These are phyloP conservation scores for Phytophthora quininea DNA, from an alignment of 352 stramenopile species.

Conservation along the genomic window DNA sequence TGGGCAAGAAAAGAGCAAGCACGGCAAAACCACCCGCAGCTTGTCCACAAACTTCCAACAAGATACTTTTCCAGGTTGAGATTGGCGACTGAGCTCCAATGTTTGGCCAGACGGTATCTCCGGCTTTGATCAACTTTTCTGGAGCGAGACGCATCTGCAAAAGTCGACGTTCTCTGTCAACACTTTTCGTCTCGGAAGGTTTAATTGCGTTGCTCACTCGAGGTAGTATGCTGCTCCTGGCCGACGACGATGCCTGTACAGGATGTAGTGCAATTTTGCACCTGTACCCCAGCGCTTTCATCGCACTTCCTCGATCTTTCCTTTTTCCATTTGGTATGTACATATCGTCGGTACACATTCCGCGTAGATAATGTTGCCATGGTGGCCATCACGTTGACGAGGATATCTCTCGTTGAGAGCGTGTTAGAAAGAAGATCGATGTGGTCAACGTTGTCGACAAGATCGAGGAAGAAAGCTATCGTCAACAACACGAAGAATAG, in stretches of 20 bases:
- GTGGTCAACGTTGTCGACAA: constrained; percentile 4
- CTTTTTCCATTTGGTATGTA: constrained; percentile 1
- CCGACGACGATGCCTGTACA: background rate
- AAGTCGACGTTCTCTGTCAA: background rate
- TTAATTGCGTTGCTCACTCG: too few relatives aligned
- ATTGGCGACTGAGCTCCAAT: constrained; percentile 5
- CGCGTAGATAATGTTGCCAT: constrained; percentile 17
- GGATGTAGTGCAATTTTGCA: constrained; percentile 17
- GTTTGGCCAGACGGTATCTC: constrained; percentile 12
- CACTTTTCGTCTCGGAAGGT: too few relatives aligned
- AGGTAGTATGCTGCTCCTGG: background rate
- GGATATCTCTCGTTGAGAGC: constrained; percentile 23
- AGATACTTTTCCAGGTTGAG: background rate
- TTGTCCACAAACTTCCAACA: constrained; percentile 7
- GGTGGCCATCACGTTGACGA: constrained; percentile 17
- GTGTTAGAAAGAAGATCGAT: constrained; percentile 8
- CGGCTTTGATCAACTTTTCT: constrained; percentile 13
- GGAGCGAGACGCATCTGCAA: constrained; percentile 17
- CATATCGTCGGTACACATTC: constrained; percentile 16
- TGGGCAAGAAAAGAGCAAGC: constrained; percentile 10
- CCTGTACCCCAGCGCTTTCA: constrained; percentile 5
- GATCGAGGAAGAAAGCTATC: constrained; percentile 1
- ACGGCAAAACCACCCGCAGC: background rate
- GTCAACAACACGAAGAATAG: constrained; percentile 8
- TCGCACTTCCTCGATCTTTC: background rate